Evolutionary conservation across 768 basidiomycete genomes (phyloP).

Genomic region (Leucocoprinus sp.): DNA sequence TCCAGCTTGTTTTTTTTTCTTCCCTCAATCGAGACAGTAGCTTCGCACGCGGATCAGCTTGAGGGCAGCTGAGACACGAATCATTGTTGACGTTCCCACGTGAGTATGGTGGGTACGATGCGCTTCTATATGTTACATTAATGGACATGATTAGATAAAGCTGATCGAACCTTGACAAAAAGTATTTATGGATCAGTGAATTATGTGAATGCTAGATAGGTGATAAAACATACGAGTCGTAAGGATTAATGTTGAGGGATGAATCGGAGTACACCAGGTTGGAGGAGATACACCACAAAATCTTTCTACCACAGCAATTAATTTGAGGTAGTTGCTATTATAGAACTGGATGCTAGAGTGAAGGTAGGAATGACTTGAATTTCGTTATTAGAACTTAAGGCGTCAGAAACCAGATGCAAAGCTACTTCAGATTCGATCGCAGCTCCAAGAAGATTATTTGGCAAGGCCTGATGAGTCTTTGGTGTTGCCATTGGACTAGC

Average conservation of each 20-base stretch:
- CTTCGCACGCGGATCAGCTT: conserved; percentile 23
- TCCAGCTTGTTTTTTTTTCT: conserved; percentile 30
- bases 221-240: background rate
- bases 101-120: conserved; percentile 9
- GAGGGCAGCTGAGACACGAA: background rate
- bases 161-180: conserved; percentile 6
- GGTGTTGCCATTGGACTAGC: background rate
- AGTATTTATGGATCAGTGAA: background rate
- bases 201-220: background rate
- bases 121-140: conserved; percentile 7
- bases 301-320: too few species aligned
- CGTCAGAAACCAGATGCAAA: background rate
- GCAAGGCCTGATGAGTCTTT: background rate
- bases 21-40: conserved; percentile 35
- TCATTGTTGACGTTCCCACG: conserved; percentile 13
- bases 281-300: too few species aligned
- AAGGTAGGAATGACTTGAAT: background rate
- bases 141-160: background rate
- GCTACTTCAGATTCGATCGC: background rate
- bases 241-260: background rate
- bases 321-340: background rate
- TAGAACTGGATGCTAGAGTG: background rate
- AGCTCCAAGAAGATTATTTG: background rate
- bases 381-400: background rate
- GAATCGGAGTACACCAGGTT: background rate